Conservation (phyloP, 2,329 filamentous ascomycete genomes). For the Nigrograna mackinnonii region DNA sequence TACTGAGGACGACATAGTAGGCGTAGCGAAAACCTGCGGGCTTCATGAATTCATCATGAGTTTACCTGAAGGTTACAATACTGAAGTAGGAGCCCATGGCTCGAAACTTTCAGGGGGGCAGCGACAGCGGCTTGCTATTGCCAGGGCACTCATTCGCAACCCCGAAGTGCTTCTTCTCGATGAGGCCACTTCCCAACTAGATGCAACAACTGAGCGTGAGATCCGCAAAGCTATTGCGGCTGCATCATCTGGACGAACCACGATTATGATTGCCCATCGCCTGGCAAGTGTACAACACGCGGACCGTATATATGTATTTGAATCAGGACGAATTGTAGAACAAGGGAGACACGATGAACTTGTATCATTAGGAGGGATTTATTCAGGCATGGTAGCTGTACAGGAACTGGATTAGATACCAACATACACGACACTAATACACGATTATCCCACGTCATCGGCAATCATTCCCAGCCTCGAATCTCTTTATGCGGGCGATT, state of each 20-base stretch:
- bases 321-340: conserved; percentile 65
- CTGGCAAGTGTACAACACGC: conserved; percentile 78
- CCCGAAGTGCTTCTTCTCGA: conserved; percentile 52
- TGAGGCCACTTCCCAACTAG: conserved; percentile 51
- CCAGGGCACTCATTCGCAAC: conserved; percentile 50
- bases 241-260: conserved; percentile 55
- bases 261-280: conserved; percentile 77
- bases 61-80: conserved; percentile 52
- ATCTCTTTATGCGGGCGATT: too few species aligned
- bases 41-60: conserved; percentile 52
- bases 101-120: conserved; percentile 51
- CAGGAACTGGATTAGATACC: conserved; percentile 37
- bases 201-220: conserved; percentile 48
- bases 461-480: too few species aligned
- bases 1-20: conserved; percentile 29
- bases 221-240: conserved; percentile 47
- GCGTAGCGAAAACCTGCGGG: conserved; percentile 46
- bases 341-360: conserved; percentile 65
- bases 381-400: conserved; percentile 39
- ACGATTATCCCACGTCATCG: too few species aligned
- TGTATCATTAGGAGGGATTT: conserved; percentile 44
- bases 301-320: conserved; percentile 79
- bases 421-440: too few species aligned
- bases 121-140: conserved; percentile 50
- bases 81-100: conserved; percentile 48